These are phyloP conservation scores for Hippophae rhamnoides DNA, from an alignment of 306 rosid genomes.

Conservation along the genomic window DNA sequence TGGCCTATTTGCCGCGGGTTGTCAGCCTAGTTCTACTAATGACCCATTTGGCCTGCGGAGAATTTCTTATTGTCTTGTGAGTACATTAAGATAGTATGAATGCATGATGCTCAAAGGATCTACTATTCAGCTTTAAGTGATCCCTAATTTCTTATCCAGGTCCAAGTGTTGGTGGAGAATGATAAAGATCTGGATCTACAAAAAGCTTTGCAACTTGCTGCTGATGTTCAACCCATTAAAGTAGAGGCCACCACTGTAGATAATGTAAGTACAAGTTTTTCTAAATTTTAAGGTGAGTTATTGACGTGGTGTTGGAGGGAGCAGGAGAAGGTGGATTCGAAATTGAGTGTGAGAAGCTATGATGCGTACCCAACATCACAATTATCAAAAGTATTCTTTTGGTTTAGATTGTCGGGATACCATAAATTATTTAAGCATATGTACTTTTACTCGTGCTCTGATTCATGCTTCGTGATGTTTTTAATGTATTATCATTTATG, in stretches of 20 bases:
- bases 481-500: no score
- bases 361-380: no score
- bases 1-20: slow-evolving; percentile 89
- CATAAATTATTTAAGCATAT: no score
- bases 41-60: slow-evolving; percentile 89
- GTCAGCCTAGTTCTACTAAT: slow-evolving; percentile 87
- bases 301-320: neutral
- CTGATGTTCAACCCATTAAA: slow-evolving; percentile 56
- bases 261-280: slow-evolving; percentile 40
- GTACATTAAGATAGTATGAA: slow-evolving; percentile 17
- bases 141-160: slow-evolving; percentile 38
- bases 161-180: slow-evolving; percentile 79
- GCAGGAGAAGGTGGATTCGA: neutral
- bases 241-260: slow-evolving; percentile 42
- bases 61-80: slow-evolving; percentile 93
- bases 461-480: neutral
- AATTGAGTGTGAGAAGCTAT: neutral
- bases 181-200: slow-evolving; percentile 62
- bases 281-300: neutral
- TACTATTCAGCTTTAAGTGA: slow-evolving; percentile 14
- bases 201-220: slow-evolving; percentile 73
- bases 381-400: no score
- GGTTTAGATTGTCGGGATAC: no score
- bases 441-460: neutral
- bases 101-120: slow-evolving; percentile 14